Evolutionary conservation across 1,284 basidiomycete genomes (phyloP).

Genomic region (Malassezia japonica): DNA sequence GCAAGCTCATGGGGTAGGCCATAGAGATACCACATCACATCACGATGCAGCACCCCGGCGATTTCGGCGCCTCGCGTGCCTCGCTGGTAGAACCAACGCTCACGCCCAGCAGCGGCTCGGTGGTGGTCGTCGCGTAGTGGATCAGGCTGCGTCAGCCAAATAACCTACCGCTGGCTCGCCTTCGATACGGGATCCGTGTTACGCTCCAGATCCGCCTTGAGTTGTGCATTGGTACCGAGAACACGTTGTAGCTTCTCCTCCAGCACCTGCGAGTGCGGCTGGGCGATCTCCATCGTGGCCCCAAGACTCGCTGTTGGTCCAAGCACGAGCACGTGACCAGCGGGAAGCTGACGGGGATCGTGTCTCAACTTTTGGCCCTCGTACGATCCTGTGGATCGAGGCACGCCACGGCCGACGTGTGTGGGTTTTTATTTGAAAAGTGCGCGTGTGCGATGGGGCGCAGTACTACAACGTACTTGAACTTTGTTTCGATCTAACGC

Average conservation of each 20-base stretch:
- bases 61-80: background rate
- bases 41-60: background rate
- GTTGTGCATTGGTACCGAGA: background rate
- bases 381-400: too few relatives aligned
- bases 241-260: constrained; percentile 3
- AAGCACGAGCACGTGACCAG: constrained; percentile 2
- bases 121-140: background rate
- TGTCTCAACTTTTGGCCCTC: too few relatives aligned
- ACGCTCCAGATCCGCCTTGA: background rate
- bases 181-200: background rate
- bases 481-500: too few relatives aligned
- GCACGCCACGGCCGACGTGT: too few relatives aligned
- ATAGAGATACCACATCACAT: background rate
- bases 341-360: too few relatives aligned
- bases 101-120: constrained; percentile 4
- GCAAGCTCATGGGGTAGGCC: constrained; percentile 15
- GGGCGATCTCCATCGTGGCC: background rate
- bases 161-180: constrained; percentile 5
- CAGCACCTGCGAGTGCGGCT: background rate
- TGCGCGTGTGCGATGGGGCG: too few relatives aligned
- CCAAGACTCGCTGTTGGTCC: background rate
- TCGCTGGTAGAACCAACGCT: background rate
- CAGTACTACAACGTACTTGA: too few relatives aligned
- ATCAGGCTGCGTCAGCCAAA: constrained; percentile 2
- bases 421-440: too few relatives aligned